Evolutionary conservation across 371 early-diverging fungal genomes (phyloP), one percentile per base, ranked within the genome.

Genomic region (Massospora cicadina): DNA sequence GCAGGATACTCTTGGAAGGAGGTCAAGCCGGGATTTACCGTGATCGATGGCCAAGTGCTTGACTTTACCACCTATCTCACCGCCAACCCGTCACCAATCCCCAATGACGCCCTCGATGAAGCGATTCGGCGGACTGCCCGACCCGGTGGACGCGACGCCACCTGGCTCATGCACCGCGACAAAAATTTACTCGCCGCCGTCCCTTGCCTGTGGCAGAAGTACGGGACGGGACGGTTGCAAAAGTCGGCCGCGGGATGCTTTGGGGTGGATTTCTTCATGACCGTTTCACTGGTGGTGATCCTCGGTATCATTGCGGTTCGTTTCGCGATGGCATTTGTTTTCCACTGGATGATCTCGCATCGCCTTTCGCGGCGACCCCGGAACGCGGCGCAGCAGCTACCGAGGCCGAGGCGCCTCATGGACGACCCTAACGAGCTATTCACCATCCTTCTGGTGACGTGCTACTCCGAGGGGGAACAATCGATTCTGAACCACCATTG

Each of bases 381-480:
- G 54, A 66, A 33, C 55, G 65, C 66, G 65, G 64, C 68, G 33
- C 33, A 65, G 12, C 69, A 43, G 55, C 32, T 65, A 0, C 33
- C 69, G 32, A 65, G 58, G 26, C 59, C 68, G n/a, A 24, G 61
- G 17, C 26, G 67, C 23, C 63, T 70, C 3, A 64, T 76, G 13
- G 78, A 76, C n/a, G 76, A 79, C n/a, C 76, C 78, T 21, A 75
- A 78, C 55, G 85, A 85, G 67, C 72, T 85, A 25, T 80, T 74
- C 62, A 79, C 80, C 0, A 71, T 81, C 31, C 68, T 87, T 65
- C 71, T 89, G 32, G 91, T 89, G 32, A 89, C 93, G 25, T 90
- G 90, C 74, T 96, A 95, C 72, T 89, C 91, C 2, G 97, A 96
- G 71, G 86, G 89, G 68, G 84, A 85, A 68, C 87, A 84, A 32